Evolutionary conservation across 2,329 filamentous ascomycete genomes (phyloP), one percentile per base, ranked within the genome.

Genomic region (Hypoxylon sp.): DNA sequence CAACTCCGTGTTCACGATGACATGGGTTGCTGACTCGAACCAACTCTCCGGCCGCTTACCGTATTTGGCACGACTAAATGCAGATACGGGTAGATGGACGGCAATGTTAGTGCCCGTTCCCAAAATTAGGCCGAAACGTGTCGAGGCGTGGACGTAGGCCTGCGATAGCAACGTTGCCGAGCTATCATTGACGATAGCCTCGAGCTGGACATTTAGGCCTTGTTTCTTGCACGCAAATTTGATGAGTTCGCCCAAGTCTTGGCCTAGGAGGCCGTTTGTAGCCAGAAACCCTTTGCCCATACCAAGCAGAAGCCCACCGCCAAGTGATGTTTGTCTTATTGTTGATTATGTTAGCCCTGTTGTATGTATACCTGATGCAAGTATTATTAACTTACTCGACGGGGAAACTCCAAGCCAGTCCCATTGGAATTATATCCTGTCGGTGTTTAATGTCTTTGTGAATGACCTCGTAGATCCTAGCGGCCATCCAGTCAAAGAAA

Each of bases 401-500:
- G 24, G 89, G 89, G 70, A 91, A 91, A 62, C 88, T 91, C 88
- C 89, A 91, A 4, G 89, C 86, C 65, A 91, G 75, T 0, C 88
- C 88, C 78, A 90, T 81, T 7, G 83, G 84, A 53, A 91, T 78
- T 26, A 84, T 81, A 1, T 79, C 76, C 61, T 78, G 75, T 20
- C 74, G 76, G 2, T 77, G 74, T 45, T 79, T 77, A 20, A 80
- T 72, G 16, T 81, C 82, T 44, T 79, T 78, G 5, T 79, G 76
- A 9, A 91, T 77, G 1, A 87, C 87, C 50, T 89, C 84, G 53
- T 80, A 75, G 70, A 91, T 88, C 67, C 82, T 83, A 42, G 81
- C 79, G 0, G 88, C 88, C 83, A 91, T 89, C 89, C 89, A 91
- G 73, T 88, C 83, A 69, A 91, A 91, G 72, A 91, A 90, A 0